These are phyloP conservation scores for Phytophthora pinifolia DNA, from an alignment of 352 stramenopile genomes.

Conservation along the genomic window DNA sequence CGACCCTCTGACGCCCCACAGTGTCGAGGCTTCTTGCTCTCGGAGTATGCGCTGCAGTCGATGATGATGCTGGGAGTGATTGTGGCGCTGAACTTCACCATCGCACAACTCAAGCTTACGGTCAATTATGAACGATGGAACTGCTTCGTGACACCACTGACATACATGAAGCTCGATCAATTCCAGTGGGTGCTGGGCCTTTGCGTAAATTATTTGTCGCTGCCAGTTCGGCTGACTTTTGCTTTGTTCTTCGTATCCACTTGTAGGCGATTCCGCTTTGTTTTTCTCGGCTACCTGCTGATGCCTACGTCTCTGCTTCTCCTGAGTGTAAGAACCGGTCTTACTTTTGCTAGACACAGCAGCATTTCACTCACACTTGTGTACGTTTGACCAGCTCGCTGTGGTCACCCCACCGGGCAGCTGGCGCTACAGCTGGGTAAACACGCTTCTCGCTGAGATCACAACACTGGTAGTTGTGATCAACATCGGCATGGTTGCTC, in stretches of 20 bases:
- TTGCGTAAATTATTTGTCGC: neutral
- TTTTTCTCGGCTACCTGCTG: slow-evolving; percentile 58
- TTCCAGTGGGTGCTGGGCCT: slow-evolving; percentile 41
- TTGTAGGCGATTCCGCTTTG: slow-evolving; percentile 51
- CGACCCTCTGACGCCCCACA: slow-evolving; percentile 34
- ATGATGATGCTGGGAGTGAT: slow-evolving; percentile 68
- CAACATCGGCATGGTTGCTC: slow-evolving; percentile 42
- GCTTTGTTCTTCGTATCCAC: neutral
- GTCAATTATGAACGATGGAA: slow-evolving; percentile 61
- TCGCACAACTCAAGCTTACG: slow-evolving; percentile 47
- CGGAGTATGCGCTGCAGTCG: slow-evolving; percentile 65
- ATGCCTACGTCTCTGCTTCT: slow-evolving; percentile 59
- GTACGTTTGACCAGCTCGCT: slow-evolving; percentile 33
- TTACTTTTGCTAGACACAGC: neutral
- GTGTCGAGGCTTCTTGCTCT: slow-evolving; percentile 64
- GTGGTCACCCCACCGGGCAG: slow-evolving; percentile 55
- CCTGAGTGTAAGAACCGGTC: slow-evolving; percentile 37
- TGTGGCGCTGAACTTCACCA: slow-evolving; percentile 69
- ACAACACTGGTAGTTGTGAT: slow-evolving; percentile 48
- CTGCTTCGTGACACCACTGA: slow-evolving; percentile 52
- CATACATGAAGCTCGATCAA: slow-evolving; percentile 75
- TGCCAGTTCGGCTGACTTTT: neutral
- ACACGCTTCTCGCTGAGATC: slow-evolving; percentile 47
- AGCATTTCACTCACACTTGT: neutral
- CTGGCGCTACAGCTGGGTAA: slow-evolving; percentile 68